Evolutionary conservation across 78 protist species (phyloP).

Genomic region (Dictyostelium citrinum): DNA sequence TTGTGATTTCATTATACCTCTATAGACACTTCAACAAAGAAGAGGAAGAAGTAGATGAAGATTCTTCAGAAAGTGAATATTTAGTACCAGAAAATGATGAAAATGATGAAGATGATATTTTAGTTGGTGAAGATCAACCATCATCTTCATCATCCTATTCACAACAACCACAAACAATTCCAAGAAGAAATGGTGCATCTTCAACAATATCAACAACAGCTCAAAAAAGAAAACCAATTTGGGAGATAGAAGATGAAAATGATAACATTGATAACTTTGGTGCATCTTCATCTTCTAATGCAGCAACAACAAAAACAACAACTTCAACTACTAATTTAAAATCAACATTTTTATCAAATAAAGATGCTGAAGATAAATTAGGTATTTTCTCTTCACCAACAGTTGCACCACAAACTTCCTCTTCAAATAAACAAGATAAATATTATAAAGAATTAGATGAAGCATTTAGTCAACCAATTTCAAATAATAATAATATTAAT

Average conservation of each 20-base stretch:
- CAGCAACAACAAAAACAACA: not conserved
- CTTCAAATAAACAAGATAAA: not conserved
- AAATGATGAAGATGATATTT: not conserved
- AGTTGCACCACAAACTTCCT: not conserved
- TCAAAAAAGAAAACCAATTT: constrained; percentile 13
- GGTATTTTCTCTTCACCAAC: not conserved
- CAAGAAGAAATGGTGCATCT: not conserved
- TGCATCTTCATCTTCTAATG: not conserved
- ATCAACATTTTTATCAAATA: not conserved
- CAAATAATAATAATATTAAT: not conserved
- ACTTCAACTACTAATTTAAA: not conserved
- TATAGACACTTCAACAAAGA: constrained; percentile 25
- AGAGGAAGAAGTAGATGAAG: not conserved
- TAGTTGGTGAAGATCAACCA: constrained; percentile 1
- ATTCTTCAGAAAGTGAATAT: not conserved
- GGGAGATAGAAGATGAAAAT: not conserved
- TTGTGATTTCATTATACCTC: constrained; percentile 9
- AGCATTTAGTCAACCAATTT: constrained; percentile 1
- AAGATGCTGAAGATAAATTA: not conserved
- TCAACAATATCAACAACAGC: not conserved
- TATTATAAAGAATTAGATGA: not conserved
- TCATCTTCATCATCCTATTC: too few species aligned
- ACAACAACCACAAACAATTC: not conserved
- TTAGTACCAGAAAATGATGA: not conserved
- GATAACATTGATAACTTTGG: not conserved